These are phyloP conservation scores for Magnusiomyces magnusii DNA, from an alignment of 1,139 yeast species.

Conservation along the genomic window DNA sequence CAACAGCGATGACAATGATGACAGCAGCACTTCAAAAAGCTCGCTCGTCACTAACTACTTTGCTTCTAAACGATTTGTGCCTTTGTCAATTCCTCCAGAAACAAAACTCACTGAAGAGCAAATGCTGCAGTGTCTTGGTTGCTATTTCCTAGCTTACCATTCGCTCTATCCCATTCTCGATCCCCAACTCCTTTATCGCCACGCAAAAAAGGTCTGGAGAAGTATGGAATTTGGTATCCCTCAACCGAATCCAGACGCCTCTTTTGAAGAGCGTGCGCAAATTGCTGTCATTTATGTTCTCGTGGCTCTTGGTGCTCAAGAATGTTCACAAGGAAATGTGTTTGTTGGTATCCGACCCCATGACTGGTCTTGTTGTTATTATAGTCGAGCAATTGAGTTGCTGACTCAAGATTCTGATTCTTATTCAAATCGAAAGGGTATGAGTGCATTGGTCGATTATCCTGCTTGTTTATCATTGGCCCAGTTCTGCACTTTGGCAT, in stretches of 20 bases:
- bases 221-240: conserved; percentile 19
- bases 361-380: conserved; percentile 7
- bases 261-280: conserved; percentile 12
- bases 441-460: neutral
- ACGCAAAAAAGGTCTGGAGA: conserved; percentile 22
- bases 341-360: conserved; percentile 3
- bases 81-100: neutral
- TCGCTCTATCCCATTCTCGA: conserved; percentile 21
- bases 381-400: neutral
- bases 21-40: neutral
- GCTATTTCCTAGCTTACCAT: conserved; percentile 19
- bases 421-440: neutral
- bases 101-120: conserved; percentile 22
- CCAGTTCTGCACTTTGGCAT: conserved; percentile 1
- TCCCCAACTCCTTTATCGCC: conserved; percentile 19
- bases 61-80: neutral
- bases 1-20: neutral
- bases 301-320: conserved; percentile 20
- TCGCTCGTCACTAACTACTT: neutral
- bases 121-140: conserved; percentile 21
- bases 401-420: neutral
- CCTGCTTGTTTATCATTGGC: neutral
- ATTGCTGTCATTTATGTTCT: conserved; percentile 22
- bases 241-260: neutral
- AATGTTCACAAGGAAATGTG: neutral